Percentiles rank a stretch among this genome's conserved stretches.
Evolutionary conservation across 352 stramenopile genomes (phyloP).

Genomic region (Thalassiosira hispida): DNA sequence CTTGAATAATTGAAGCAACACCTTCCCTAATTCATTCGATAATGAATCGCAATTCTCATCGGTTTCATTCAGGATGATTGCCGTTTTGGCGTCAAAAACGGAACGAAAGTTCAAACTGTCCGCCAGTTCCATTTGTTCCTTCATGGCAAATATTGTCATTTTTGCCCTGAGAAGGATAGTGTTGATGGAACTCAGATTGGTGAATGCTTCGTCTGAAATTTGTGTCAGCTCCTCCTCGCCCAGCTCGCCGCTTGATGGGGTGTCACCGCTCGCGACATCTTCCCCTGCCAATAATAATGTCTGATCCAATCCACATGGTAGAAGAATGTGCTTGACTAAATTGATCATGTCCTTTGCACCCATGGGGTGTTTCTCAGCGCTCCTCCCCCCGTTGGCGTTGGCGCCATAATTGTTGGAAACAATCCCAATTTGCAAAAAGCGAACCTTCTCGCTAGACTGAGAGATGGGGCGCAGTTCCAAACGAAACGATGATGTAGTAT

Average conservation of each 20-base stretch:
- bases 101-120: conserved; percentile 19
- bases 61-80: conserved; percentile 28
- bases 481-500: neutral
- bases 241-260: neutral
- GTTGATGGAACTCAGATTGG: too few relatives aligned
- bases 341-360: conserved; percentile 23
- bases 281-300: neutral
- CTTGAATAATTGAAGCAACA: conserved; percentile 36
- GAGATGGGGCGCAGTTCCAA: conserved; percentile 30
- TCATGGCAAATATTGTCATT: neutral
- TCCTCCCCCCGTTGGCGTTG: neutral
- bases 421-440: conserved; percentile 20
- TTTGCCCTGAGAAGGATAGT: neutral
- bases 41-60: conserved; percentile 38
- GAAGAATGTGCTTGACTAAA: conserved; percentile 40
- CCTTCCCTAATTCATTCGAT: conserved; percentile 20
- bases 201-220: conserved; percentile 13
- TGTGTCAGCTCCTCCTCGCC: conserved; percentile 1
- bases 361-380: conserved; percentile 17
- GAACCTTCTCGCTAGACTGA: neutral
- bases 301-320: conserved; percentile 34
- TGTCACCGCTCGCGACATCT: neutral
- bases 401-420: neutral
- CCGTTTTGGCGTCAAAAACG: conserved; percentile 31
- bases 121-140: conserved; percentile 8